phyloP scores from a whole-genome alignment of 2,329 filamentous ascomycete genomes.

The Dendrostoma leiphaemia region DNA sequence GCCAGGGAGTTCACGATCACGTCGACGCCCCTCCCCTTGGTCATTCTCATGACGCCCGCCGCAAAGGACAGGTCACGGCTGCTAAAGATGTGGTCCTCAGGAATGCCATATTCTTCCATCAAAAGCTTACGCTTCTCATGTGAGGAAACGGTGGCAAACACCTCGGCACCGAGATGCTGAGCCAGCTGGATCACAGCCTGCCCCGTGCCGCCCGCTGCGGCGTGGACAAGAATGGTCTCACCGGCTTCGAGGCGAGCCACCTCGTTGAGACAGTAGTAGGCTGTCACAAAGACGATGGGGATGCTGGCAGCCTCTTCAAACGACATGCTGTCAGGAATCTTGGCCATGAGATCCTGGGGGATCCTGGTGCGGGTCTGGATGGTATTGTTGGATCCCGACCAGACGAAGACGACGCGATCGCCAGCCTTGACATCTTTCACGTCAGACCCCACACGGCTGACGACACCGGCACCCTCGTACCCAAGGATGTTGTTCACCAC shows the following conservation, averaged over 20 bases:
- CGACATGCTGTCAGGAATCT: constrained; percentile 18
- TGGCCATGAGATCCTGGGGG: constrained; percentile 4
- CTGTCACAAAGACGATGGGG: constrained; percentile 26
- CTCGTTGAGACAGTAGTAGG: constrained; percentile 25
- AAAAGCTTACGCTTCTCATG: constrained; percentile 29
- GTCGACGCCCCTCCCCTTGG: constrained; percentile 20
- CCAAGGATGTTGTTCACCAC: constrained; percentile 23
- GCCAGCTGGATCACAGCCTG: constrained; percentile 16
- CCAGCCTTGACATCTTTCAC: constrained; percentile 12
- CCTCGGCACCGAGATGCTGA: constrained; percentile 21
- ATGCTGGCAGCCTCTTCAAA: constrained; percentile 20
- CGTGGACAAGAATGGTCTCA: constrained; percentile 26
- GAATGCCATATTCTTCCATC: constrained; percentile 27
- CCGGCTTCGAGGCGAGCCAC: constrained; percentile 22
- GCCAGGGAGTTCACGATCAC: constrained; percentile 30
- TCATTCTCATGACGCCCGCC: constrained; percentile 21
- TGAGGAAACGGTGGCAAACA: constrained; percentile 31
- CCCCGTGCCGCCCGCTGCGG: constrained; percentile 20
- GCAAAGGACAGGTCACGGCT: constrained; percentile 28
- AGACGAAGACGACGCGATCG: constrained; percentile 14
- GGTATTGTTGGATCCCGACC: constrained; percentile 9
- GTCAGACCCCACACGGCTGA: constrained; percentile 17
- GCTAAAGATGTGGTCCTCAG: constrained; percentile 28
- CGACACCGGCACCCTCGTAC: constrained; percentile 26
- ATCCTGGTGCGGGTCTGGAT: constrained; percentile 11